Percentiles rank a stretch among this genome's conserved stretches.
Conservation (phyloP, 2,329 filamentous ascomycete species). For the Trichophyton simii region DNA sequence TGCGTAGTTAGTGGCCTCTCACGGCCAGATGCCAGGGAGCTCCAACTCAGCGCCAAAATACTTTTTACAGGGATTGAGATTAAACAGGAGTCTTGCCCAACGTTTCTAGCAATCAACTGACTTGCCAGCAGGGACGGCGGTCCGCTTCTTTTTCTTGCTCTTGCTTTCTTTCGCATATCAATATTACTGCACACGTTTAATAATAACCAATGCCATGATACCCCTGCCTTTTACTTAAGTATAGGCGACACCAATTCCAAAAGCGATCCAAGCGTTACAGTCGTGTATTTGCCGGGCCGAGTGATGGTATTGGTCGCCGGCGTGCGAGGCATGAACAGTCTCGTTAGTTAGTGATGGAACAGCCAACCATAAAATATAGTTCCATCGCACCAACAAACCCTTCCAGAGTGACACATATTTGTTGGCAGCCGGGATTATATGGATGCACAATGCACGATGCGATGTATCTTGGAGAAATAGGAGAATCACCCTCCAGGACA, state of each 20-base stretch:
- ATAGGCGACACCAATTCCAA: not conserved
- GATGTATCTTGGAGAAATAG: slow-evolving; percentile 1
- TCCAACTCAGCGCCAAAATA: not conserved
- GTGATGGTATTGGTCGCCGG: not conserved
- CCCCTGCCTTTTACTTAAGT: not conserved
- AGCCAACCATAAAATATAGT: not conserved
- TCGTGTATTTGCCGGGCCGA: not conserved
- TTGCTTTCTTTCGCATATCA: not conserved
- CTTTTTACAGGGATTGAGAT: not conserved
- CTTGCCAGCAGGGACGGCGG: not conserved
- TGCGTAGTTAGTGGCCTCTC: too few species aligned
- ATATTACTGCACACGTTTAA: slow-evolving; percentile 1
- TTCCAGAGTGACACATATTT: not conserved
- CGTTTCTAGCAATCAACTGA: not conserved
- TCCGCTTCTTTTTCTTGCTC: not conserved
- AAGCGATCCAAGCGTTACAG: not conserved
- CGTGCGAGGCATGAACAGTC: not conserved
- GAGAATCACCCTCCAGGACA: not conserved
- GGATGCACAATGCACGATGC: slow-evolving; percentile 1
- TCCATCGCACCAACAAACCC: not conserved
- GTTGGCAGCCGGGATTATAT: not conserved
- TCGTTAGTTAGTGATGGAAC: not conserved
- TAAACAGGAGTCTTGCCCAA: not conserved
- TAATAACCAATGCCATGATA: not conserved
- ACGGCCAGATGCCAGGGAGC: too few species aligned